Conservation (phyloP, 176 grass and related monocot species). For the Dactylis glomerata region DNA sequence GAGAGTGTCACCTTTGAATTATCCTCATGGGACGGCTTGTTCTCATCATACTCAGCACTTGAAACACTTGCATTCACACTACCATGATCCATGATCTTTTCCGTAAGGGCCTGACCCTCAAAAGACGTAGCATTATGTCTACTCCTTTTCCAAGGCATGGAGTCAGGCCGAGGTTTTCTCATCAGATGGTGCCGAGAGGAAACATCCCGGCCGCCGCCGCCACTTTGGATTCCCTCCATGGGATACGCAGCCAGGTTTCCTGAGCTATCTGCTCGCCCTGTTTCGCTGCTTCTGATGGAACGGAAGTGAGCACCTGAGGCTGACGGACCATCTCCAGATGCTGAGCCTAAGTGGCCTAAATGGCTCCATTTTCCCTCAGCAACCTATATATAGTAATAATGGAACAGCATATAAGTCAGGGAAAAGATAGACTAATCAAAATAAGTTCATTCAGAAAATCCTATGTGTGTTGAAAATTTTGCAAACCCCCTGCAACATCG, state of each 20-base stretch:
- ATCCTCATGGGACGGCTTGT: slow-evolving; percentile 25
- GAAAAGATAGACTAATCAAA: background rate
- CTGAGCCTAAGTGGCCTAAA: too few relatives aligned
- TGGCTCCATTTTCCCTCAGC: too few relatives aligned
- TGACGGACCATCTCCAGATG: too few relatives aligned
- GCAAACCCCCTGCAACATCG: too few relatives aligned
- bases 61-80: slow-evolving; percentile 33
- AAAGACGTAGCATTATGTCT: slow-evolving; percentile 51
- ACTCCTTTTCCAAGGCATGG: slow-evolving; percentile 63
- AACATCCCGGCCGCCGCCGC: background rate
- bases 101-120: slow-evolving; percentile 57
- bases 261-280: background rate
- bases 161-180: slow-evolving; percentile 54
- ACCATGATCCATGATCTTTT: slow-evolving; percentile 35
- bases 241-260: background rate
- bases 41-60: slow-evolving; percentile 24
- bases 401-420: background rate
- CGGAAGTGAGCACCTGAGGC: background rate
- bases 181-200: background rate
- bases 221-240: background rate
- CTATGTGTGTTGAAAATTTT: too few relatives aligned
- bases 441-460: background rate
- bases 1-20: slow-evolving; percentile 18
- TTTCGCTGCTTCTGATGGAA: background rate
- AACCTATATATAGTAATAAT: background rate